Conservation (phyloP, 1,284 basidiomycete genomes). For the Heterobasidion irregulare region DNA sequence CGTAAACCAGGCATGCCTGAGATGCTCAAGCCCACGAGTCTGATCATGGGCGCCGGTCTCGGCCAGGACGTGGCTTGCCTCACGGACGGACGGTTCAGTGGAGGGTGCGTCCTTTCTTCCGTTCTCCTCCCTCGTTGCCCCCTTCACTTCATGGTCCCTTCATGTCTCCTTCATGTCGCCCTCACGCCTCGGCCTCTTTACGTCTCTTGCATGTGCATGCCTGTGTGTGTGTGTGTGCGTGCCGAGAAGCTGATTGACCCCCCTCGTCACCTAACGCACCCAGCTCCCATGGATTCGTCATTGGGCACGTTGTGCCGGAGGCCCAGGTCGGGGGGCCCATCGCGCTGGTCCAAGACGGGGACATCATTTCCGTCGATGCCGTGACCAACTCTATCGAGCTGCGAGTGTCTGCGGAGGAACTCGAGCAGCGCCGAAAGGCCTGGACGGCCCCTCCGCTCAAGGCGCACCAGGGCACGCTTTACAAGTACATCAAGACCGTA, state of each 20-base stretch:
- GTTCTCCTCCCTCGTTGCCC: constrained; percentile 11
- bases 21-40: constrained; percentile 87
- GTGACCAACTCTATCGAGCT: constrained; percentile 79
- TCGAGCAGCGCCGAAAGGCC: constrained; percentile 52
- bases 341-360: constrained; percentile 83
- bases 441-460: constrained; percentile 86
- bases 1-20: constrained; percentile 74
- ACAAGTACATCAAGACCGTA: constrained; percentile 82
- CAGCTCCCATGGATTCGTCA: constrained; percentile 84
- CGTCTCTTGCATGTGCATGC: not conserved
- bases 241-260: not conserved
- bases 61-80: constrained; percentile 86
- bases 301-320: constrained; percentile 89
- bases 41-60: constrained; percentile 92
- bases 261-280: constrained; percentile 3
- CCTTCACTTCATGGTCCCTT: not conserved
- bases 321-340: constrained; percentile 89
- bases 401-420: constrained; percentile 60
- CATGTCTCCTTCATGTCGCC: not conserved
- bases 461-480: constrained; percentile 76
- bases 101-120: constrained; percentile 52
- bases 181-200: not conserved
- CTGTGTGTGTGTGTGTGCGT: not conserved
- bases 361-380: constrained; percentile 80
- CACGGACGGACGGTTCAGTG: constrained; percentile 92